Evolutionary conservation across 257 asterid species (phyloP), one percentile per base, ranked within the genome.

Genomic region (Mitragyna speciosa): DNA sequence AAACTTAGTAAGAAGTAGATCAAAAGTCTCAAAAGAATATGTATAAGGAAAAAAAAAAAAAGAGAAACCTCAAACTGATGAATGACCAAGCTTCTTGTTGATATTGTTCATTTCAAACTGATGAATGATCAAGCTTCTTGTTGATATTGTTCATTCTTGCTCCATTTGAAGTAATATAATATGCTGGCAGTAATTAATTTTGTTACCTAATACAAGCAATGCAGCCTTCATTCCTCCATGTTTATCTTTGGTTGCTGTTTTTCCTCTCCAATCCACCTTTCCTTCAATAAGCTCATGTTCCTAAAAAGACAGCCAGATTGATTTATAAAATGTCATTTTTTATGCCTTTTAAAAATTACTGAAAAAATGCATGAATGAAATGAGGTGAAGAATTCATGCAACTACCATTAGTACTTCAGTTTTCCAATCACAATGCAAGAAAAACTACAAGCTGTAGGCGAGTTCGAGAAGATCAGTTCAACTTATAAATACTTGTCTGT

Each of bases 231-330:
- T 76, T 83, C 96, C 94, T 12, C 97, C 97, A 85, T 91, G 94
- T 80, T 82, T 84, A 14, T 83, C 81, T 76, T 84, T 92, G 83
- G 56, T 65, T 0, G 92, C 94, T 2, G 86, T 78, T 81, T 85
- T 81, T 78, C 97, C 97, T 82, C 77, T 91, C 97, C 97, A 91
- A 71, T 92, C 93, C 75, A 89, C 97, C 85, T 92, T 92, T 79
- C 90, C 93, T 71, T 89, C 91, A 20, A 91, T 20, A 41, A 75
- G 70, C 1, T 1, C 17, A 11, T 24, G 19, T 39, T 41, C 56
- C 79, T 75, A 24, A 2, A 39, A 9, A 22, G n/a, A 58, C 30
- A 58, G 22, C 30, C 61, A 54, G 24, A 58, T 20, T 3, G 20
- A 56, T 56, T 6, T 17, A 15, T 22, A 56, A 5, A 56, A 56